Percentiles rank a stretch among this genome's conserved stretches.
These are phyloP conservation scores for Yamadazyma sp. DNA, from an alignment of 1,139 yeast species.

Conservation along the genomic window DNA sequence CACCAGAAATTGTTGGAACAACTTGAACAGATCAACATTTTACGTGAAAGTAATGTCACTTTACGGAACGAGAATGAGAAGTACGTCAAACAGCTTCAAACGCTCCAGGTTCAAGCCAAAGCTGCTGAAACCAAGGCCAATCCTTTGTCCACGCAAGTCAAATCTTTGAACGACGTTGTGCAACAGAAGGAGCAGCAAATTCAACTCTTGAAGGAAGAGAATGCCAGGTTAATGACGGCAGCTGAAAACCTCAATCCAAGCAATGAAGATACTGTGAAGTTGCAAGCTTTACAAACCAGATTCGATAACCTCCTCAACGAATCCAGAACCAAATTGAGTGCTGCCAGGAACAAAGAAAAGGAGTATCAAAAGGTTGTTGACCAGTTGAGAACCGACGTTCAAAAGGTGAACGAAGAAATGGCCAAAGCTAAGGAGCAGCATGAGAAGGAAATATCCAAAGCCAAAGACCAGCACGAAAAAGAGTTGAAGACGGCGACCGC, in stretches of 20 bases:
- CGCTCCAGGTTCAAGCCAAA: slow-evolving; percentile 23
- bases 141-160: slow-evolving; percentile 26
- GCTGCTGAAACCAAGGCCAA: slow-evolving; percentile 18
- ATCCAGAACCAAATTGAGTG: slow-evolving; percentile 27
- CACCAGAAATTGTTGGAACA: slow-evolving; percentile 59
- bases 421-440: slow-evolving; percentile 11
- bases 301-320: slow-evolving; percentile 35
- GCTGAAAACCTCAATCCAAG: slow-evolving; percentile 9
- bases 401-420: slow-evolving; percentile 16
- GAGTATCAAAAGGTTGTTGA: slow-evolving; percentile 25
- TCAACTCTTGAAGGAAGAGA: slow-evolving; percentile 38
- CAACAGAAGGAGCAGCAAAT: slow-evolving; percentile 26
- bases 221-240: slow-evolving; percentile 27
- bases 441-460: slow-evolving; percentile 1
- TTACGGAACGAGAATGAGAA: slow-evolving; percentile 54
- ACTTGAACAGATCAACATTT: slow-evolving; percentile 64
- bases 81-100: slow-evolving; percentile 23
- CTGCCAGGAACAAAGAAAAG: slow-evolving; percentile 23
- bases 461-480: neutral
- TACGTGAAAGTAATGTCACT: slow-evolving; percentile 72
- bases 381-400: slow-evolving; percentile 22
- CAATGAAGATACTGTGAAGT: slow-evolving; percentile 23
- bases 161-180: slow-evolving; percentile 21
- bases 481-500: neutral
- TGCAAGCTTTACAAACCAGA: slow-evolving; percentile 24